Conservation (phyloP, 2,329 filamentous ascomycete genomes). For the Onygenales sp. region DNA sequence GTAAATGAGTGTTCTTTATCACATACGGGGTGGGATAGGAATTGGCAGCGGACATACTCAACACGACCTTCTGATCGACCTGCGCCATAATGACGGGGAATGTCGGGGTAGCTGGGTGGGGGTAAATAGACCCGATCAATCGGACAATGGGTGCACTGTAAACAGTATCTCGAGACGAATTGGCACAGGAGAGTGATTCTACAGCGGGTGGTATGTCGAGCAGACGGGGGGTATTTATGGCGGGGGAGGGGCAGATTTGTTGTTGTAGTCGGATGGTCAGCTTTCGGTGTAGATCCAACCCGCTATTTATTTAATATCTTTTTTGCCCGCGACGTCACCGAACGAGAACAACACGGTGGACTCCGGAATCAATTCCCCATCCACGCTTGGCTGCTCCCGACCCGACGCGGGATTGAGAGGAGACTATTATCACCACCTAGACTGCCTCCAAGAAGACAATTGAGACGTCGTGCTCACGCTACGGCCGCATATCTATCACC, state of each 20-base stretch:
- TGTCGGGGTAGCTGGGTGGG: neutral
- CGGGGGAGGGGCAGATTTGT: neutral
- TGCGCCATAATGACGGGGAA: constrained; percentile 46
- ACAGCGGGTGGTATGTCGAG: neutral
- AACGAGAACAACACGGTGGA: neutral
- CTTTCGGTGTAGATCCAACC: no score
- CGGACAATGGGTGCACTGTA: neutral
- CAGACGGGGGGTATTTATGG: neutral
- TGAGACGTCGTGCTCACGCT: no score
- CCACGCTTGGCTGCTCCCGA: no score
- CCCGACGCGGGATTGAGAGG: no score
- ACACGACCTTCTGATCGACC: constrained; percentile 59
- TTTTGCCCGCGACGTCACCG: constrained; percentile 1
- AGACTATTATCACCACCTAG: no score
- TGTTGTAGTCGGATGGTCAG: neutral
- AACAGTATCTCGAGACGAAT: neutral
- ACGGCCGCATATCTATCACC: no score
- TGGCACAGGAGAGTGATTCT: neutral
- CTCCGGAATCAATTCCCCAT: neutral
- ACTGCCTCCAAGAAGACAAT: no score
- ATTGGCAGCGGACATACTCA: constrained; percentile 43
- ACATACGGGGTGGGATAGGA: constrained; percentile 6
- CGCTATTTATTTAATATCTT: neutral
- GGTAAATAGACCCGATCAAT: constrained; percentile 1
- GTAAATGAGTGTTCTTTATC: constrained; percentile 18